Evolutionary conservation across 2,329 filamentous ascomycete species (phyloP), one percentile per base, ranked within the genome.

Genomic region (Corynespora cassiicola): DNA sequence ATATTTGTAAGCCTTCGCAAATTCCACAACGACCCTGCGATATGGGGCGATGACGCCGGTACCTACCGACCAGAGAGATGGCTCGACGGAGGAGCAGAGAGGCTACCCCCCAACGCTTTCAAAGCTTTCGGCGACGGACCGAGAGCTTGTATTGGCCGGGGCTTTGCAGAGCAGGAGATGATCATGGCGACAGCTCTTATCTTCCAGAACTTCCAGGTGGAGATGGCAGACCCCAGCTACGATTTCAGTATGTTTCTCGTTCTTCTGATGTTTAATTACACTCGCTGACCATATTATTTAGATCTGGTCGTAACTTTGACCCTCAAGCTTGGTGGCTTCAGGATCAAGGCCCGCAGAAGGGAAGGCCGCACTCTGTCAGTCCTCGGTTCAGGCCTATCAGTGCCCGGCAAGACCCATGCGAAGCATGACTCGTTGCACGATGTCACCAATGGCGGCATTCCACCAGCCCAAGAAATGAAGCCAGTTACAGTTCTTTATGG

Each of bases 51-150:
- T 19, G 39, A 42, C n/a, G n/a, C n/a, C n/a, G n/a, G n/a, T n/a
- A n/a, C n/a, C n/a, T 90, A 87, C 68, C 76, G 75, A 36, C 87
- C 87, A 0, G 87, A 90, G 59, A 75, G 86, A 7, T 88, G 90
- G 85, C 66, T 85, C 0, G 83, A 87, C 24, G 85, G 84, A 10
- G 75, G 79, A 16, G 90, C 89, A 54, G 78, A 81, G 43, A 56
- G 55, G 20, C 39, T 67, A 17, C 65, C 64, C 2, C 50, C 50
- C 7, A 56, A 61, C 20, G 37, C 50, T 10, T 54, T 47, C 25
- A 57, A 68, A 67, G 85, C 87, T 3, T 91, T 90, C 52, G 88
- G 87, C 2, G 86, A 87, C 41, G 87, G 87, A 1, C 74, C 78
- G 47, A 73, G 87, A 36, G 84, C 74, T 1, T 91, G 87, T 52